phyloP scores from a whole-genome alignment of 1,139 yeast genomes.

The Debaryomycetaceae sp. region DNA sequence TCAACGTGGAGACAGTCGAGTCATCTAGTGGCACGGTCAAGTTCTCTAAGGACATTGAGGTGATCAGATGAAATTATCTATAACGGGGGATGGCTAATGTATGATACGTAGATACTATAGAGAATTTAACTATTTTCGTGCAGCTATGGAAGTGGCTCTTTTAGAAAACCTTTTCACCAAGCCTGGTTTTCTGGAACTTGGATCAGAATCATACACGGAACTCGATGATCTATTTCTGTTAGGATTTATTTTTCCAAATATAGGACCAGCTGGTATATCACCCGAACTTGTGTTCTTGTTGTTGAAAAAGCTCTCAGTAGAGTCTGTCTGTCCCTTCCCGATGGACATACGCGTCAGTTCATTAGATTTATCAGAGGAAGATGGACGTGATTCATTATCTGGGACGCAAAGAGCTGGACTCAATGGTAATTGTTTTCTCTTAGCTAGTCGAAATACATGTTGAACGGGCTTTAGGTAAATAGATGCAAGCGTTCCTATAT shows the following conservation, averaged over 20 bases:
- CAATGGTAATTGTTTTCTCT: slow-evolving; percentile 46
- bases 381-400: not conserved
- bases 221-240: not conserved
- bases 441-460: slow-evolving; percentile 71
- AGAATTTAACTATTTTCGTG: slow-evolving; percentile 12
- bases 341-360: not conserved
- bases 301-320: not conserved
- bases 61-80: slow-evolving; percentile 36
- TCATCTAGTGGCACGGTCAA: slow-evolving; percentile 51
- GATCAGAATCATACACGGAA: not conserved
- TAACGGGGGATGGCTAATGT: no score
- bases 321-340: not conserved
- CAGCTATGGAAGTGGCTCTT: slow-evolving; percentile 29
- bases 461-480: slow-evolving; percentile 80
- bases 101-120: not conserved
- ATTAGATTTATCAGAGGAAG: not conserved
- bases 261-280: not conserved
- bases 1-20: slow-evolving; percentile 64
- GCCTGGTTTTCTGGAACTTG: slow-evolving; percentile 16
- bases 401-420: slow-evolving; percentile 61
- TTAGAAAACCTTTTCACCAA: slow-evolving; percentile 29
- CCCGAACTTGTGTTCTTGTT: not conserved
- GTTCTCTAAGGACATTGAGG: slow-evolving; percentile 56
- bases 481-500: slow-evolving; percentile 79
- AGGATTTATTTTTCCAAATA: not conserved